A percentile compares a stretch with the other conserved stretches of the same genome.
Conservation (phyloP, 176 grass and related monocot genomes). For the Phoenix dactylifera region DNA sequence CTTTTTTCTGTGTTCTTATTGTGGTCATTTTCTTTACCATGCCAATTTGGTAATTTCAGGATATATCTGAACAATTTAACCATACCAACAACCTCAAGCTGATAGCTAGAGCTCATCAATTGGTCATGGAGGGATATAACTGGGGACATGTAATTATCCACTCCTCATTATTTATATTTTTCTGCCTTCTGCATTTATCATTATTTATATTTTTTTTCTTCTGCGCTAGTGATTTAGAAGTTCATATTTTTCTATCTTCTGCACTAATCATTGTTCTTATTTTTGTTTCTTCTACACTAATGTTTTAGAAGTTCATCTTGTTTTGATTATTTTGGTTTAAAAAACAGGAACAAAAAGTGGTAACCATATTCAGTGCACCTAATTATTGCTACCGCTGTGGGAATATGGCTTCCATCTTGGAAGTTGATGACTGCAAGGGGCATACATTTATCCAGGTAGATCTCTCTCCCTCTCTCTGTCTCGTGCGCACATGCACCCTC, state of each 20-base stretch:
- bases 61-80: constrained; percentile 72
- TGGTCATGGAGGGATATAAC: constrained; percentile 70
- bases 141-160: constrained; percentile 50
- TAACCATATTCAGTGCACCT: constrained; percentile 66
- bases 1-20: background rate
- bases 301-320: no score
- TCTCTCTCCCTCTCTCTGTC: background rate
- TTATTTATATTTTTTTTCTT: no score
- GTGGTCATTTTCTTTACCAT: background rate
- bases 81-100: constrained; percentile 63
- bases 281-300: no score
- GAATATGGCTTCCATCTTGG: constrained; percentile 71
- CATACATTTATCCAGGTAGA: constrained; percentile 65
- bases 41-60: constrained; percentile 26
- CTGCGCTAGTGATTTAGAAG: no score
- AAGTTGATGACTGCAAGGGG: constrained; percentile 63
- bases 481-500: no score
- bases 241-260: background rate
- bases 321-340: background rate
- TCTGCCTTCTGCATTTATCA: no score
- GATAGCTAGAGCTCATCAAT: constrained; percentile 64
- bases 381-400: constrained; percentile 67
- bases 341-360: constrained; percentile 58
- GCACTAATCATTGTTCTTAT: background rate
- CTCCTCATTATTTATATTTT: constrained; percentile 2